phyloP scores from a whole-genome alignment of 108 stramenopile genomes.

The Cyclotella cryptica region DNA sequence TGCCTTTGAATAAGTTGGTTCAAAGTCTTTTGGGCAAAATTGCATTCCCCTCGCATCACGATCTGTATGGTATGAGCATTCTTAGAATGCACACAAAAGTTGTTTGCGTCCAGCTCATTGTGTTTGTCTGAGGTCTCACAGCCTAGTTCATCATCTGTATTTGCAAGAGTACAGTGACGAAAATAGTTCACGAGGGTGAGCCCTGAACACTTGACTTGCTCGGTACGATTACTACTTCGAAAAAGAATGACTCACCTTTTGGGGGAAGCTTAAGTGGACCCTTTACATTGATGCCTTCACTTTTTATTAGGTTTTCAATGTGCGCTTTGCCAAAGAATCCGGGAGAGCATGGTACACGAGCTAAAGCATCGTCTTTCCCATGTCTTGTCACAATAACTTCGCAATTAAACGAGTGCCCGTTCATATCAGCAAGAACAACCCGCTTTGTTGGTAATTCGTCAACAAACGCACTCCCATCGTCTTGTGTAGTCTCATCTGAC shows the following conservation, averaged over 20 bases:
- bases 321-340: slow-evolving; percentile 75
- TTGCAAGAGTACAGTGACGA: background rate
- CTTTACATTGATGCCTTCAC: slow-evolving; percentile 43
- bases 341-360: slow-evolving; percentile 68
- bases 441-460: slow-evolving; percentile 4
- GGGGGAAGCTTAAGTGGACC: slow-evolving; percentile 40
- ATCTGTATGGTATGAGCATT: slow-evolving; percentile 50
- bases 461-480: too few species aligned
- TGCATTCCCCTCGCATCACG: slow-evolving; percentile 71
- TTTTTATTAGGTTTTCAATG: slow-evolving; percentile 40
- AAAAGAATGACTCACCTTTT: slow-evolving; percentile 2
- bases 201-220: too few species aligned
- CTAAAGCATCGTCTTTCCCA: slow-evolving; percentile 26
- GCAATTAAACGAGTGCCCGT: slow-evolving; percentile 62
- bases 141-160: slow-evolving; percentile 52
- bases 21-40: slow-evolving; percentile 62
- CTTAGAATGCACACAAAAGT: slow-evolving; percentile 22
- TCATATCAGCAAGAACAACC: slow-evolving; percentile 63
- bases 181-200: too few species aligned
- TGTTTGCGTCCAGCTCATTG: slow-evolving; percentile 7
- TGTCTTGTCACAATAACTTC: slow-evolving; percentile 57
- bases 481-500: too few species aligned
- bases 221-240: too few species aligned
- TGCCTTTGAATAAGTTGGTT: slow-evolving; percentile 48
- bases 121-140: slow-evolving; percentile 39